Evolutionary conservation across 441 rosid genomes (phyloP).

Genomic region (Arabidopsis hybrid): DNA sequence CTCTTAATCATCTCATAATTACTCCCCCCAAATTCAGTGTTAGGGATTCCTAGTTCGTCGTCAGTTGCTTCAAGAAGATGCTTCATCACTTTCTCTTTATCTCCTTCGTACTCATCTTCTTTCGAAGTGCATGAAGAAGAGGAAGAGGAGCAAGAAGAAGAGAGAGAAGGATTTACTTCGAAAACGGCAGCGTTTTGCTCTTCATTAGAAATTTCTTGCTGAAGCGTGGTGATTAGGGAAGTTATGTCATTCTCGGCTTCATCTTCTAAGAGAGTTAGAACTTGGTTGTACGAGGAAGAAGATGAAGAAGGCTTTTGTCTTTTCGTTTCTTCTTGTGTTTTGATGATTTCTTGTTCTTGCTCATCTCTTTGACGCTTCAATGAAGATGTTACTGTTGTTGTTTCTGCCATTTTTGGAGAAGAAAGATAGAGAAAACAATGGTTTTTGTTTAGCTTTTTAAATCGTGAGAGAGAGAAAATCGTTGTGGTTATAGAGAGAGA

Average conservation of each 20-base stretch:
- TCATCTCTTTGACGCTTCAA: slow-evolving; percentile 68
- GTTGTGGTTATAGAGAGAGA: slow-evolving; percentile 50
- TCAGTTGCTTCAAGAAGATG: slow-evolving; percentile 87
- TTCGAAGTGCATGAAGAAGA: slow-evolving; percentile 40
- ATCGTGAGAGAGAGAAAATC: slow-evolving; percentile 4
- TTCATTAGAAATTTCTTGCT: slow-evolving; percentile 57
- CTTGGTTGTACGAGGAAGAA: slow-evolving; percentile 45
- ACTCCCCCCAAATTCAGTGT: slow-evolving; percentile 39
- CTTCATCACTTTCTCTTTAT: slow-evolving; percentile 63
- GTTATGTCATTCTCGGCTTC: slow-evolving; percentile 61
- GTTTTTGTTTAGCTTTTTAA: neutral
- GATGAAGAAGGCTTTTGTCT: slow-evolving; percentile 48
- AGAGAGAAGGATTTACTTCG: slow-evolving; percentile 22
- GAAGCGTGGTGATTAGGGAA: slow-evolving; percentile 59
- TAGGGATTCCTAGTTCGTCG: slow-evolving; percentile 89
- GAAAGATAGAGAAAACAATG: neutral
- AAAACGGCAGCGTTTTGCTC: slow-evolving; percentile 28
- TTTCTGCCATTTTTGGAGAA: slow-evolving; percentile 55
- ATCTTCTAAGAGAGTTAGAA: slow-evolving; percentile 51
- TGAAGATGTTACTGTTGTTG: slow-evolving; percentile 25
- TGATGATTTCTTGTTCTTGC: slow-evolving; percentile 33
- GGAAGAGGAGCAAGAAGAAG: slow-evolving; percentile 40
- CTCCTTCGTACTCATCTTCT: slow-evolving; percentile 48
- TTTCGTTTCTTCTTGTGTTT: slow-evolving; percentile 51
- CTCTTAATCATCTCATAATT: slow-evolving; percentile 24